A percentile compares a stretch with the other conserved stretches of the same genome.
Conservation (phyloP, 106 monocot species). For the Phalaenopsis equestris region DNA sequence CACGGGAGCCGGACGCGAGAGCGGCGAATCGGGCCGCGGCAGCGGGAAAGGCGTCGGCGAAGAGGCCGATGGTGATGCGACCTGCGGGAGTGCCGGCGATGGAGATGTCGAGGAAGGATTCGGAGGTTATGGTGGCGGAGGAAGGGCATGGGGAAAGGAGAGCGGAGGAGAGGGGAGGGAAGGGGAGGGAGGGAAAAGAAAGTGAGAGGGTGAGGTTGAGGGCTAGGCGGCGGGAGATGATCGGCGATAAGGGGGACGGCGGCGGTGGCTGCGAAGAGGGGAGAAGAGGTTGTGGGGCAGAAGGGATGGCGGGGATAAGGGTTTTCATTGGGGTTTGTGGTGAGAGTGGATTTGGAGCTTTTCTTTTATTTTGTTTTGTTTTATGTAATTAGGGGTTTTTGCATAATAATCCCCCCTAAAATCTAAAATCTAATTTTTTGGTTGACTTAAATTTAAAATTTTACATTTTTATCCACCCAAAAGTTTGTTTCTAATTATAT, state of each 20-base stretch:
- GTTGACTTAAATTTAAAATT: too few relatives aligned
- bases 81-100: not conserved
- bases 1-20: constrained; percentile 29
- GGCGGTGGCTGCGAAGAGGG: constrained; percentile 7
- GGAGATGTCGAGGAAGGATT: constrained; percentile 8
- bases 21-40: constrained; percentile 6
- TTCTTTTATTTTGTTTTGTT: too few relatives aligned
- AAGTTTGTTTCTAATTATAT: too few relatives aligned
- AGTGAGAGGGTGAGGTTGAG: constrained; percentile 6
- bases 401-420: too few relatives aligned
- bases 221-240: not conserved
- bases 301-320: constrained; percentile 8
- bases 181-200: not conserved
- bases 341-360: not conserved
- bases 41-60: not conserved
- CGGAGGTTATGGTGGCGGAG: constrained; percentile 3
- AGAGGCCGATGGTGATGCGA: constrained; percentile 7
- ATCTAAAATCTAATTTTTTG: too few relatives aligned
- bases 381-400: too few relatives aligned
- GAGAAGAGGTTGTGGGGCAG: constrained; percentile 5
- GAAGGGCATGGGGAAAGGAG: too few relatives aligned
- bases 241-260: not conserved
- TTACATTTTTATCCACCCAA: too few relatives aligned
- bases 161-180: not conserved
- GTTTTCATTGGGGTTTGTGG: constrained; percentile 3